These are phyloP conservation scores for Curvularia verruculosa DNA, from an alignment of 2,329 filamentous ascomycete species.

Conservation along the genomic window DNA sequence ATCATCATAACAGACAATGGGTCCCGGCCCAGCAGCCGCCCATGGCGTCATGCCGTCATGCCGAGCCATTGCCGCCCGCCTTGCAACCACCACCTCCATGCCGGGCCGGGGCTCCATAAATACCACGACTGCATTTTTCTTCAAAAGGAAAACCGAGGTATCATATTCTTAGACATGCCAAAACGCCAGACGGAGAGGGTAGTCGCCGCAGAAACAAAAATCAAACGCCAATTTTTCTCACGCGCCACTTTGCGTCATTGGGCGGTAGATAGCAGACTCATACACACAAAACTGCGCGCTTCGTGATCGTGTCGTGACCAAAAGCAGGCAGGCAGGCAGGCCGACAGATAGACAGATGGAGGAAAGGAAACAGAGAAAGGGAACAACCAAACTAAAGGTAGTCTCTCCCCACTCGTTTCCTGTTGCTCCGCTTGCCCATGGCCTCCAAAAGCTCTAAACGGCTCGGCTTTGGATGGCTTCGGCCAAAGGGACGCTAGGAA, in stretches of 20 bases:
- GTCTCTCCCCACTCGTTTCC: not conserved
- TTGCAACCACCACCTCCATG: slow-evolving; percentile 3
- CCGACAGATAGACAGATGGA: too few relatives aligned
- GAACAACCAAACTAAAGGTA: not conserved
- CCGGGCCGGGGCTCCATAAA: slow-evolving; percentile 3
- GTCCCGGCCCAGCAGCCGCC: slow-evolving; percentile 1
- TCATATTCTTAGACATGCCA: slow-evolving; percentile 20
- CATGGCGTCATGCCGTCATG: slow-evolving; percentile 3
- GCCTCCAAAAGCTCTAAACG: not conserved
- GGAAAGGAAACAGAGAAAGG: not conserved
- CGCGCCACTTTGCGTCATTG: slow-evolving; percentile 15
- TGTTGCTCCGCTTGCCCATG: not conserved
- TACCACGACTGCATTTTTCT: slow-evolving; percentile 7
- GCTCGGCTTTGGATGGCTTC: not conserved
- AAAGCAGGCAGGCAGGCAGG: not conserved
- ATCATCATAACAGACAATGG: too few relatives aligned
- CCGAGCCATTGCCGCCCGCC: slow-evolving; percentile 1
- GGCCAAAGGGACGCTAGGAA: slow-evolving; percentile 5
- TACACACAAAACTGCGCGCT: not conserved
- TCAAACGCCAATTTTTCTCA: slow-evolving; percentile 15
- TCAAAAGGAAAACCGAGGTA: slow-evolving; percentile 19
- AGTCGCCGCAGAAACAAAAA: slow-evolving; percentile 5
- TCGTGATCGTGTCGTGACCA: not conserved
- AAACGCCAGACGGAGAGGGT: slow-evolving; percentile 16
- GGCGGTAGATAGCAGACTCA: slow-evolving; percentile 9